These are phyloP conservation scores for Vigna angularis DNA, from an alignment of 306 rosid species.

Conservation along the genomic window DNA sequence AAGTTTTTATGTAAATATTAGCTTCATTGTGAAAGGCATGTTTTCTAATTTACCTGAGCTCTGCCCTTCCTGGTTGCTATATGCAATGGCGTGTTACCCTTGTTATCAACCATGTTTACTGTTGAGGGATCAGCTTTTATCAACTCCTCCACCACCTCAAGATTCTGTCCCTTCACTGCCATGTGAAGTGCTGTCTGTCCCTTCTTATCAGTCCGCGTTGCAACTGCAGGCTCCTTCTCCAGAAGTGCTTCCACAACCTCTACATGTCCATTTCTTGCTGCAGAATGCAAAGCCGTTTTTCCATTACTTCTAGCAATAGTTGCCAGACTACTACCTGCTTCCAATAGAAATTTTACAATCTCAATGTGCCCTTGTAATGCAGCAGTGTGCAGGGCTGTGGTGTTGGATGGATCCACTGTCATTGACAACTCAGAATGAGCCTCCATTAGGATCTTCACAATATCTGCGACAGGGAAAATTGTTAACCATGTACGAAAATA, in stretches of 20 bases:
- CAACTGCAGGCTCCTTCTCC: slow-evolving; percentile 71
- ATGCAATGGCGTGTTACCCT: slow-evolving; percentile 84
- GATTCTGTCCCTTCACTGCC: slow-evolving; percentile 92
- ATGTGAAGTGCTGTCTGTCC: slow-evolving; percentile 97
- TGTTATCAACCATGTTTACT: slow-evolving; percentile 77
- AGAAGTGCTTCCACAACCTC: slow-evolving; percentile 70
- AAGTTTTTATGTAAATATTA: slow-evolving; percentile 12
- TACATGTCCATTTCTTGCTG: slow-evolving; percentile 93
- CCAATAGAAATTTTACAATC: slow-evolving; percentile 75
- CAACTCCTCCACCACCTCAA: slow-evolving; percentile 79
- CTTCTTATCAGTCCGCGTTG: slow-evolving; percentile 78
- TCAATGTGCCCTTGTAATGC: slow-evolving; percentile 91
- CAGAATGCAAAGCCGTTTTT: slow-evolving; percentile 91
- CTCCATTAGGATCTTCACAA: slow-evolving; percentile 74
- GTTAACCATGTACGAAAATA: neutral
- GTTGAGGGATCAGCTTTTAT: slow-evolving; percentile 71
- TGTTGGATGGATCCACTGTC: slow-evolving; percentile 93
- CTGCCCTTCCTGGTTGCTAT: slow-evolving; percentile 89
- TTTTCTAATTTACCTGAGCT: slow-evolving; percentile 61
- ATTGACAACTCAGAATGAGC: slow-evolving; percentile 80
- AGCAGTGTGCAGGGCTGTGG: slow-evolving; percentile 97
- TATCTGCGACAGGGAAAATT: slow-evolving; percentile 58
- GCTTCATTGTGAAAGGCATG: neutral
- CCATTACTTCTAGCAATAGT: slow-evolving; percentile 93
- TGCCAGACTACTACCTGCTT: slow-evolving; percentile 80